Percentiles rank a stretch among this genome's conserved stretches.
phyloP scores from a whole-genome alignment of 1,139 yeast genomes.

The Spencermartinsiella ligniputridi region DNA sequence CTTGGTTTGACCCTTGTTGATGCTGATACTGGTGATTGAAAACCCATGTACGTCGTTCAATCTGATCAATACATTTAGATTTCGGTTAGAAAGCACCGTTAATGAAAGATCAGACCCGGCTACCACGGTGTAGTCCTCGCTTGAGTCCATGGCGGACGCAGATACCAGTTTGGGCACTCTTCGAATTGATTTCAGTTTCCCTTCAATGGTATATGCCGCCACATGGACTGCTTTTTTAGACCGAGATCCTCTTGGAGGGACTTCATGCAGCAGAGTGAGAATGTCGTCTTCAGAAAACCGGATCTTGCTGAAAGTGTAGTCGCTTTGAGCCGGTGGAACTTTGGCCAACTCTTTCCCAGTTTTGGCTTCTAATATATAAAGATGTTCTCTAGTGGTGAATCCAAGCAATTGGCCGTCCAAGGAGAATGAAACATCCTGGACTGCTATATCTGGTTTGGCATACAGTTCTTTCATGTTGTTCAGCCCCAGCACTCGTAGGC shows the following conservation, averaged over 20 bases:
- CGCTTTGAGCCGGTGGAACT: slow-evolving; percentile 18
- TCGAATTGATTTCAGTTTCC: slow-evolving; percentile 34
- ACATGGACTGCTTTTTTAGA: slow-evolving; percentile 35
- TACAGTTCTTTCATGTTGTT: slow-evolving; percentile 5
- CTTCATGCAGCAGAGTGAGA: slow-evolving; percentile 49
- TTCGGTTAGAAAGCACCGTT: slow-evolving; percentile 47
- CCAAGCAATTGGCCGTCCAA: slow-evolving; percentile 22
- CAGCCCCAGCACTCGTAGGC: slow-evolving; percentile 16
- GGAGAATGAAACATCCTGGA: slow-evolving; percentile 9
- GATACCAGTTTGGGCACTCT: slow-evolving; percentile 42
- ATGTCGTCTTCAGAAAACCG: slow-evolving; percentile 53
- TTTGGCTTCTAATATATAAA: slow-evolving; percentile 21
- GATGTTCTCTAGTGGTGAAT: slow-evolving; percentile 17
- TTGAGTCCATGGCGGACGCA: slow-evolving; percentile 57
- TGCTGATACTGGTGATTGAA: slow-evolving; percentile 71
- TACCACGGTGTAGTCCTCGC: slow-evolving; percentile 54
- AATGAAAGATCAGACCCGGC: slow-evolving; percentile 77
- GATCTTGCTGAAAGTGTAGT: slow-evolving; percentile 48
- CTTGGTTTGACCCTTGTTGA: slow-evolving; percentile 64
- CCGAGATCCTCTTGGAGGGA: slow-evolving; percentile 31
- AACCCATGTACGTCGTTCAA: slow-evolving; percentile 57
- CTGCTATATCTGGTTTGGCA: neutral
- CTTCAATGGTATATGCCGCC: slow-evolving; percentile 23
- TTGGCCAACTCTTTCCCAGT: slow-evolving; percentile 22
- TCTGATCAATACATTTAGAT: slow-evolving; percentile 41